Base-by-base conservation (phyloP, 495 filamentous ascomycete genomes). In the Xylaria venustula region DNA sequence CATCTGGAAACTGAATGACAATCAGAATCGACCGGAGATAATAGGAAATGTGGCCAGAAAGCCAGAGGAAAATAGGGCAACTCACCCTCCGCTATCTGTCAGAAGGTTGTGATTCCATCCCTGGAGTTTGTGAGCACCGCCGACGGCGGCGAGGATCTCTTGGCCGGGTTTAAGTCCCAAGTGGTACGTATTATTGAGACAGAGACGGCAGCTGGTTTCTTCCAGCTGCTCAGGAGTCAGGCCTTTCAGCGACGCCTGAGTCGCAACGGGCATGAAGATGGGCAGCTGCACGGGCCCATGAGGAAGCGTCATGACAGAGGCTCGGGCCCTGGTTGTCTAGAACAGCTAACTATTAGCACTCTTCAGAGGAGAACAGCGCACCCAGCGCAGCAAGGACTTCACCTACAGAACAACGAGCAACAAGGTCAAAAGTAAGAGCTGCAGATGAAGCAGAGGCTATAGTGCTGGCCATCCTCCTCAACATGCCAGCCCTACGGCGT, bases 181-280 rank as follows among this genome's bases (percentile, higher is more conserved):
- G 75, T 99, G 94, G 71, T 99, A 98, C 22, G 94, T 97, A 71
- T 98, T 98, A 73, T 98, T 98, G 58, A 98, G 78, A 70, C 93
- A 98, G 14, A 99, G 81, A 64, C 90, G 85, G 67, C 95, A 98
- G 45, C 91, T 88, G 0, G 92, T 93, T 34, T 87, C 81, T 63
- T 93, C 91, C 20, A 99, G 78, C 66, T 99, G 94, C 63, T 93
- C 88, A 2, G 93, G 91, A 26, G 94, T 97, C 55, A 99, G 76
- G 26, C 94, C 94, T 72, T 99, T 99, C 30, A 99, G 78, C 0
- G 93, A 93, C 0, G 90, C 94, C 74, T 99, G 94, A n/a, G 94
- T 98, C 17, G 95, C 94, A 28, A 98, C 94, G 17, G 94, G 94
- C 92, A 98, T 98, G 74, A 98, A 99, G 22, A 97, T 86, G 2